Evolutionary conservation across 2,329 filamentous ascomycete genomes (phyloP).

Genomic region (Neodidymelliopsis sp.): DNA sequence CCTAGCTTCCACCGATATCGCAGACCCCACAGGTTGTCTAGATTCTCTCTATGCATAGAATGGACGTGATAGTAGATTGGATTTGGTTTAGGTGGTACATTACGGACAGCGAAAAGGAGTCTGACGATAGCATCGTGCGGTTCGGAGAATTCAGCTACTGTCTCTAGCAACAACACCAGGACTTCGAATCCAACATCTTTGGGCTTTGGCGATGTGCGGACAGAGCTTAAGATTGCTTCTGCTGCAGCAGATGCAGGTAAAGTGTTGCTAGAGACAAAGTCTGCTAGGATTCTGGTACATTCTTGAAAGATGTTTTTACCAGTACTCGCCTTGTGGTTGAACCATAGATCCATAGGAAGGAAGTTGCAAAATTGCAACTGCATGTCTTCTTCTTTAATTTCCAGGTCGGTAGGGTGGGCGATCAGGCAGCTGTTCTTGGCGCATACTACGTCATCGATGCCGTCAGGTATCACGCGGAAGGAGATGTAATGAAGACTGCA

Average conservation of each 20-base stretch:
- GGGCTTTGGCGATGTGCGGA: neutral
- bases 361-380: neutral
- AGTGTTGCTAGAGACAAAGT: slow-evolving; percentile 1
- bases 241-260: neutral
- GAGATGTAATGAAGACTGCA: too few relatives aligned
- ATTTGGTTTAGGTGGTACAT: neutral
- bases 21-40: neutral
- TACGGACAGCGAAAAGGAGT: neutral
- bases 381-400: neutral
- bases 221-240: slow-evolving; percentile 1
- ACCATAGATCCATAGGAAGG: neutral
- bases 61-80: neutral
- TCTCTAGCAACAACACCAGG: neutral
- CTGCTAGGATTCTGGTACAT: slow-evolving; percentile 1
- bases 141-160: neutral
- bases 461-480: too few relatives aligned
- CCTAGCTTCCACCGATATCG: neutral
- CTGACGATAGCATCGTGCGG: neutral
- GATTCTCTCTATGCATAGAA: neutral
- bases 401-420: neutral
- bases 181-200: neutral
- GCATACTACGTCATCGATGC: neutral
- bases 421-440: slow-evolving; percentile 2
- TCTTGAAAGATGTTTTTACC: neutral
- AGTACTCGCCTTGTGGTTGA: neutral